phyloP scores from a whole-genome alignment of 108 stramenopile species.

The Tribonema minus region DNA sequence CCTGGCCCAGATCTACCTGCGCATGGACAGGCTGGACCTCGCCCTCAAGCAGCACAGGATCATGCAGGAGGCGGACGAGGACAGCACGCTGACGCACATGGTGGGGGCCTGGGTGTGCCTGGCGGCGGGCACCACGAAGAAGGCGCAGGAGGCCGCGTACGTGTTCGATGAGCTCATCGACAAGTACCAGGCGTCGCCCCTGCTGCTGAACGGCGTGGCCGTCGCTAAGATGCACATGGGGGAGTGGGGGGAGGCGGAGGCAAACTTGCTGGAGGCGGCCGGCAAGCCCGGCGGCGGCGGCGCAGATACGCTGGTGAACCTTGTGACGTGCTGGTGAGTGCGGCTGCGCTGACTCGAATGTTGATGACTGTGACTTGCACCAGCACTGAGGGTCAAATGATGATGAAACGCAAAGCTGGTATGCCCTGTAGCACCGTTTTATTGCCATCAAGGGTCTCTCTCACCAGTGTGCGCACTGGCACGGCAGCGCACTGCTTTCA shows the following conservation, averaged over 20 bases:
- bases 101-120: conserved; percentile 73
- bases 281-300: conserved; percentile 39
- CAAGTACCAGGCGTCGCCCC: conserved; percentile 68
- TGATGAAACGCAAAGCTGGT: too few species aligned
- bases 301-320: conserved; percentile 82
- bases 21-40: conserved; percentile 88
- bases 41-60: conserved; percentile 62
- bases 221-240: conserved; percentile 79
- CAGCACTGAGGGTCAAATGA: too few species aligned
- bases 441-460: too few species aligned
- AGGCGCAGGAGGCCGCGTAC: conserved; percentile 78
- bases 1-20: conserved; percentile 80
- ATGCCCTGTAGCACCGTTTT: too few species aligned
- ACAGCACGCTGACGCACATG: conserved; percentile 88
- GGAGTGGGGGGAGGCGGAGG: conserved; percentile 76
- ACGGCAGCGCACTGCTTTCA: too few species aligned
- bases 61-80: conserved; percentile 80
- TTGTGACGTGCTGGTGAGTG: conserved; percentile 76
- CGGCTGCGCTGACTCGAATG: too few species aligned
- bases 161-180: conserved; percentile 78
- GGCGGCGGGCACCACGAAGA: conserved; percentile 48
- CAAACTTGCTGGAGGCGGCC: conserved; percentile 66
- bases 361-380: too few species aligned
- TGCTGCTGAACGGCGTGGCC: conserved; percentile 81
- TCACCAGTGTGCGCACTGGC: too few species aligned